Conservation (phyloP, 306 rosid species). For the Vicia sativa region DNA sequence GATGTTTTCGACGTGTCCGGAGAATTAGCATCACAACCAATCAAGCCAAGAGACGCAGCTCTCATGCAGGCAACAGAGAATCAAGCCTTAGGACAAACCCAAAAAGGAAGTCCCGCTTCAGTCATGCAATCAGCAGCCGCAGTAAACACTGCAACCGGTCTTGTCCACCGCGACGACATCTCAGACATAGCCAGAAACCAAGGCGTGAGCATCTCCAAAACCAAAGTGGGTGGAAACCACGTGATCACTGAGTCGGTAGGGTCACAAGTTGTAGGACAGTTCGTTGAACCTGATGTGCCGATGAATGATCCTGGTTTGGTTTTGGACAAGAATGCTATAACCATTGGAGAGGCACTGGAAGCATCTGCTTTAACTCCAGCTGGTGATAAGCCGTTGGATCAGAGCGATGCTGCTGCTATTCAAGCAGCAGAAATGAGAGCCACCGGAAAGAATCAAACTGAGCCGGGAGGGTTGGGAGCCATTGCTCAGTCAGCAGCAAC, state of each 20-base stretch:
- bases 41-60: constrained; percentile 55
- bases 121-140: constrained; percentile 72
- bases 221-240: constrained; percentile 40
- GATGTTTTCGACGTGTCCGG: constrained; percentile 70
- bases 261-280: constrained; percentile 53
- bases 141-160: constrained; percentile 39
- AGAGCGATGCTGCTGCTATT: constrained; percentile 53
- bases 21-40: constrained; percentile 47
- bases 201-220: constrained; percentile 48
- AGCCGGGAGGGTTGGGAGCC: constrained; percentile 45
- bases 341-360: constrained; percentile 70
- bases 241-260: constrained; percentile 52
- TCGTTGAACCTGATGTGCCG: constrained; percentile 39
- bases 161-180: constrained; percentile 32
- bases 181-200: constrained; percentile 40
- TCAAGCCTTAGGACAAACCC: constrained; percentile 54
- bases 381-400: constrained; percentile 50
- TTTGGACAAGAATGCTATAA: constrained; percentile 45
- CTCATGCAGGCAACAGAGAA: constrained; percentile 67
- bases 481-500: constrained; percentile 57
- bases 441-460: constrained; percentile 30
- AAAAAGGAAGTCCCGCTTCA: constrained; percentile 58
- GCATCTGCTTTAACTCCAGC: constrained; percentile 41
- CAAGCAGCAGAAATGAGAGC: constrained; percentile 55
- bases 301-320: constrained; percentile 34